Evolutionary conservation across 371 early-diverging fungal genomes (phyloP).

Genomic region (Cokeromyces recurvatus): DNA sequence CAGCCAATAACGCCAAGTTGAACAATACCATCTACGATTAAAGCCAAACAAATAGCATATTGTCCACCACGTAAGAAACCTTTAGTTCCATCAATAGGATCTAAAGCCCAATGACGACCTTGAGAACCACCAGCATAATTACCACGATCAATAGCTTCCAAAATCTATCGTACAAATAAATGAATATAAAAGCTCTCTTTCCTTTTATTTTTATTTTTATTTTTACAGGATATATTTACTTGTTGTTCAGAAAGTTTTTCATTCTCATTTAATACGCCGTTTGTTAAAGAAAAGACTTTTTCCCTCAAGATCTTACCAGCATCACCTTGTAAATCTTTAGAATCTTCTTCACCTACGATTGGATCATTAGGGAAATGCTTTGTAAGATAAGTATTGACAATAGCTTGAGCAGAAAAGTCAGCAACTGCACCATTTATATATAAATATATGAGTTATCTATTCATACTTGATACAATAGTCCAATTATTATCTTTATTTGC

Average conservation of each 20-base stretch:
- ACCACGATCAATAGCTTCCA: conserved; percentile 88
- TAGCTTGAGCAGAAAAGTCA: conserved; percentile 93
- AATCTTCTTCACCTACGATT: conserved; percentile 94
- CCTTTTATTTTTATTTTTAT: background rate
- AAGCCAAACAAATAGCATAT: conserved; percentile 94
- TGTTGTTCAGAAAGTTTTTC: conserved; percentile 57
- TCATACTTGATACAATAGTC: too few relatives aligned
- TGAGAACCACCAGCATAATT: conserved; percentile 74
- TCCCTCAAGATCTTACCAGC: conserved; percentile 60
- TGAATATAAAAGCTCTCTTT: background rate
- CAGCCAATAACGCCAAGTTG: conserved; percentile 91
- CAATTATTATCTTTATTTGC: background rate
- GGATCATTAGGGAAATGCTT: conserved; percentile 80
- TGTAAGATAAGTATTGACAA: conserved; percentile 80
- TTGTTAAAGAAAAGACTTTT: conserved; percentile 77
- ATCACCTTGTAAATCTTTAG: conserved; percentile 77
- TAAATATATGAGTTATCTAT: background rate
- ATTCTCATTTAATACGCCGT: conserved; percentile 55
- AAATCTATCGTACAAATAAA: too few relatives aligned
- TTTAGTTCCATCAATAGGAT: conserved; percentile 94
- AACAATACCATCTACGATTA: conserved; percentile 86
- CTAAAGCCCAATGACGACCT: conserved; percentile 93
- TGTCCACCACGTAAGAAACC: conserved; percentile 97
- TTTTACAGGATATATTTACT: too few relatives aligned
- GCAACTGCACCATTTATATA: too few relatives aligned